These are phyloP conservation scores for Clitopilus hobsonii DNA, from an alignment of 768 basidiomycete species.

Conservation along the genomic window DNA sequence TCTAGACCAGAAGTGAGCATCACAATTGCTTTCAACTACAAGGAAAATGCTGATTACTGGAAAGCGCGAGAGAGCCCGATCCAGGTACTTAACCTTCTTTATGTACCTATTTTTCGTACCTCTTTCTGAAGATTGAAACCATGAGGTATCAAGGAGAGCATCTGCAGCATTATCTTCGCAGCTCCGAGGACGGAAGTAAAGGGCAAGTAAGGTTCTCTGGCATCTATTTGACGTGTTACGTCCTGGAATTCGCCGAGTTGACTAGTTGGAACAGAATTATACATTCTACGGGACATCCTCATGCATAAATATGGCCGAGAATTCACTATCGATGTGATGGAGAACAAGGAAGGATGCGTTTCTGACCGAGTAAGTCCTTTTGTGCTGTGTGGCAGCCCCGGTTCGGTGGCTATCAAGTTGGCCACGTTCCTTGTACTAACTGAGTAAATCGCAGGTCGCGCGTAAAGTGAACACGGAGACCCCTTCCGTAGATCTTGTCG, in stretches of 20 bases:
- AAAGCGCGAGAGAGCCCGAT: constrained; percentile 79
- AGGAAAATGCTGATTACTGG: constrained; percentile 10
- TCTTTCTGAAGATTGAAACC: not conserved
- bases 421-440: not conserved
- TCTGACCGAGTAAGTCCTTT: constrained; percentile 65
- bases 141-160: constrained; percentile 63
- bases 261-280: constrained; percentile 59
- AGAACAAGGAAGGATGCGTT: constrained; percentile 78
- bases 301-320: constrained; percentile 96
- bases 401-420: too few species aligned
- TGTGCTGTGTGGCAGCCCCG: too few species aligned
- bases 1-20: constrained; percentile 77
- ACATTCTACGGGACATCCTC: constrained; percentile 86
- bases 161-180: constrained; percentile 85
- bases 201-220: constrained; percentile 36
- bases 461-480: constrained; percentile 69
- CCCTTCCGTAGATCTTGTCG: constrained; percentile 72
- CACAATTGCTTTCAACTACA: constrained; percentile 6
- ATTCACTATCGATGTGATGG: constrained; percentile 80
- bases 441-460: constrained; percentile 46
- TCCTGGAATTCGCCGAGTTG: not conserved
- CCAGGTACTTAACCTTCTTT: constrained; percentile 36
- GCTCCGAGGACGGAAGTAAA: constrained; percentile 90
- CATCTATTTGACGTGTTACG: not conserved
- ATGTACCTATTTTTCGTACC: not conserved